A percentile compares a stretch with the other conserved stretches of the same genome.
Conservation (phyloP, 805 yeast genomes). For the Soucietia sequanensis region DNA sequence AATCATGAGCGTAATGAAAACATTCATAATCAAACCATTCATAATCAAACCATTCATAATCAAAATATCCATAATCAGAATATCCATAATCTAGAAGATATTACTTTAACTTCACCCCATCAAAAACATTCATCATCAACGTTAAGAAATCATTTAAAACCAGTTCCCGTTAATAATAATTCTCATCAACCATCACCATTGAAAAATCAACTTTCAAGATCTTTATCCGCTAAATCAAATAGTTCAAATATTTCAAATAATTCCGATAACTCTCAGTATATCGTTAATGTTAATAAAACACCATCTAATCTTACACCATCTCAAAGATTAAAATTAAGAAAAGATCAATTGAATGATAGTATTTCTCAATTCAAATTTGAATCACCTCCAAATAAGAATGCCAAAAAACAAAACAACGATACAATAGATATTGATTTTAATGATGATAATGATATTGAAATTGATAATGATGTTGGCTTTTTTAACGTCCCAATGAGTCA, state of each 20-base stretch:
- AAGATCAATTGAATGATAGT: conserved; percentile 20
- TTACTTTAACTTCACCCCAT: conserved; percentile 1
- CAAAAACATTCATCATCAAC: neutral
- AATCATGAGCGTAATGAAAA: too few relatives aligned
- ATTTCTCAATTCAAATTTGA: conserved; percentile 18
- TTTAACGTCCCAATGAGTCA: conserved; percentile 67
- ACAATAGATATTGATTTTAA: neutral
- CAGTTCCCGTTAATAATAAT: neutral
- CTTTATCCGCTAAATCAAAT: conserved; percentile 16
- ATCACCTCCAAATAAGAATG: conserved; percentile 4
- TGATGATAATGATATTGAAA: conserved; percentile 12
- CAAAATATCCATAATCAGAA: too few relatives aligned
- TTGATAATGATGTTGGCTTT: conserved; percentile 40
- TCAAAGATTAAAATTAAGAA: conserved; percentile 27
- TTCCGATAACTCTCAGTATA: conserved; percentile 10
- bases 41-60: conserved; percentile 1
- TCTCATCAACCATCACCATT: conserved; percentile 13
- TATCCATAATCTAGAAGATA: conserved; percentile 4
- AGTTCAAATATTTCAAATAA: conserved; percentile 7
- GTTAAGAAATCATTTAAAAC: neutral
- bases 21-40: neutral
- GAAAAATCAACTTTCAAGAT: conserved; percentile 14
- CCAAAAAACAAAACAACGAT: conserved; percentile 1
- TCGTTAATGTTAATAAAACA: conserved; percentile 20
- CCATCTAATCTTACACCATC: conserved; percentile 29